phyloP scores from a whole-genome alignment of 306 rosid species.

The Castanopsis chinensis region DNA sequence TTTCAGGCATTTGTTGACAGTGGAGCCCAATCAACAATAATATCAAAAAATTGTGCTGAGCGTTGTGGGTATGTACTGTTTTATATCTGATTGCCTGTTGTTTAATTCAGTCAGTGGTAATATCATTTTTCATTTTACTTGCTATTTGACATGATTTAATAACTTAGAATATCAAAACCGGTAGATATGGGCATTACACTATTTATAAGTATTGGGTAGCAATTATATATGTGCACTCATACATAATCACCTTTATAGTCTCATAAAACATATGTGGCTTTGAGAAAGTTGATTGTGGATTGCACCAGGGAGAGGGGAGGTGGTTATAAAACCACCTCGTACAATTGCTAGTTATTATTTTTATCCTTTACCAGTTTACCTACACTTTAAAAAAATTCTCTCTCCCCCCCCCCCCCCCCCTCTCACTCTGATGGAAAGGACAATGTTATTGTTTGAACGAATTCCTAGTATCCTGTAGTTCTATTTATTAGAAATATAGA shows the following conservation, averaged over 20 bases:
- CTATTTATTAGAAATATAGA: neutral
- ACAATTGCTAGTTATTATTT: neutral
- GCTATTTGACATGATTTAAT: slow-evolving; percentile 11
- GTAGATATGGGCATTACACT: slow-evolving; percentile 7
- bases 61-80: slow-evolving; percentile 75
- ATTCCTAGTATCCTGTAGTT: slow-evolving; percentile 3
- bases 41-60: slow-evolving; percentile 97
- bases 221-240: neutral
- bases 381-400: neutral
- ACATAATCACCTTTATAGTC: neutral
- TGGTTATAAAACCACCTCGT: neutral
- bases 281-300: neutral
- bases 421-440: neutral
- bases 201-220: neutral
- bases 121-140: slow-evolving; percentile 7
- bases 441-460: neutral
- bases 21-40: slow-evolving; percentile 98
- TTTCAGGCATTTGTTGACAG: slow-evolving; percentile 98
- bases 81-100: slow-evolving; percentile 14
- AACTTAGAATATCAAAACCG: neutral
- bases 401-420: too few species aligned
- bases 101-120: neutral
- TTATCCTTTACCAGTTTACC: neutral
- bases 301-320: neutral
- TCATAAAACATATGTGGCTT: neutral